Evolutionary conservation across 306 rosid genomes (phyloP).

Genomic region (Cucumis melo): DNA sequence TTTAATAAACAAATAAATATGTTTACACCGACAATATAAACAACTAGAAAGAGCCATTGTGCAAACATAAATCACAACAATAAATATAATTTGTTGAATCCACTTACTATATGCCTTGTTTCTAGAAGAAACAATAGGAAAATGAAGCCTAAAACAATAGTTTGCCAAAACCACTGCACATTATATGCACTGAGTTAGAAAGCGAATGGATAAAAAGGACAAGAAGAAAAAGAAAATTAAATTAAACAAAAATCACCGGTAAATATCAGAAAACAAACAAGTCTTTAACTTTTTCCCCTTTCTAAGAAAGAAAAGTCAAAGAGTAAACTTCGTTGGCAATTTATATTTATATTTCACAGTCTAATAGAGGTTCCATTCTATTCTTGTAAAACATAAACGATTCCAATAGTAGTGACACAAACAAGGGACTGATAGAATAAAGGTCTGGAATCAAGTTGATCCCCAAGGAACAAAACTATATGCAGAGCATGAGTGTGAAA

Average conservation of each 20-base stretch:
- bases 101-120: conserved; percentile 76
- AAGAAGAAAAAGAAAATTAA: no score
- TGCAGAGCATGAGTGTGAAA: neutral
- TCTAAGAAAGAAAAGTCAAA: neutral
- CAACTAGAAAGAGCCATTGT: neutral
- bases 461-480: neutral
- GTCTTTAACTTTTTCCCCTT: neutral
- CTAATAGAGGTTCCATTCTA: neutral
- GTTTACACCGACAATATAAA: no score
- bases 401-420: neutral
- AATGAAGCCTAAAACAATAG: conserved; percentile 51
- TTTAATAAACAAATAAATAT: no score
- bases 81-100: neutral
- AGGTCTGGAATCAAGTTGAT: neutral
- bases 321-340: neutral
- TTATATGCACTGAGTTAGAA: neutral
- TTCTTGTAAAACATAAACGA: neutral
- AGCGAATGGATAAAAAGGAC: neutral
- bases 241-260: neutral
- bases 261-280: neutral
- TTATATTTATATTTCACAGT: neutral
- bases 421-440: neutral
- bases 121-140: conserved; percentile 50
- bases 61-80: neutral
- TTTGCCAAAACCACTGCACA: conserved; percentile 97